Base-by-base conservation (phyloP, 176 grass and related monocot genomes). In the Tillandsia leiboldiana region DNA sequence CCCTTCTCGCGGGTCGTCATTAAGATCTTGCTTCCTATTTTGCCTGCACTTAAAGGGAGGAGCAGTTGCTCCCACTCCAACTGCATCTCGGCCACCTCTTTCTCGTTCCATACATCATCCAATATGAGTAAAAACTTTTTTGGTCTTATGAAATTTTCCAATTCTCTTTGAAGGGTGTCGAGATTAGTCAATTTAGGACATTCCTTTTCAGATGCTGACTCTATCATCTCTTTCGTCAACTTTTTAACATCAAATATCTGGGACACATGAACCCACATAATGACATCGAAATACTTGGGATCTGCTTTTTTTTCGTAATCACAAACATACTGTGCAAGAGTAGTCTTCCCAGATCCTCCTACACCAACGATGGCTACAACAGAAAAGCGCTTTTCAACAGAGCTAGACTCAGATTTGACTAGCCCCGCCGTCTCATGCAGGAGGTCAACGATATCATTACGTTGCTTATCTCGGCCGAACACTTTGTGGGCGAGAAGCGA, bases 261-360 rank as follows among this genome's bases (percentile, higher is more conserved):
- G 11, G 83, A 64, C 17, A 85, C 68, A 73, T 81, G 51, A 26
- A 85, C 18, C 78, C 83, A 82, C 4, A 72, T 8, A 13, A 3
- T 53, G 1, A 1, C 17, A 1, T 72, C 4, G 28, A 82, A 86
- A 7, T 83, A 26, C 0, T 24, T 33, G 0, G 24, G 24, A 1
- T 24, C 24, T 24, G 2, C 17, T 0, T 1, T 11, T 15, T 6
- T 47, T 23, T 74, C 73, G 33, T 63, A 5, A 0, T 85, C 57
- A 26, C 33, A 77, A 17, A 88, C 64, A 70, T 52, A 22, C 12
- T 84, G 81, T 33, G 73, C 85, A 9, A 88, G 12, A 11, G 84
- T 83, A 6, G 75, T 87, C 62, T 87, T 83, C 9, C 84, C 76
- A 1, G 62, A 74, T 0, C 85, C 85, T 1, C 56, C 51, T 14